Conservation (phyloP, 2,329 filamentous ascomycete genomes). For the Fonsecaea erecta region DNA sequence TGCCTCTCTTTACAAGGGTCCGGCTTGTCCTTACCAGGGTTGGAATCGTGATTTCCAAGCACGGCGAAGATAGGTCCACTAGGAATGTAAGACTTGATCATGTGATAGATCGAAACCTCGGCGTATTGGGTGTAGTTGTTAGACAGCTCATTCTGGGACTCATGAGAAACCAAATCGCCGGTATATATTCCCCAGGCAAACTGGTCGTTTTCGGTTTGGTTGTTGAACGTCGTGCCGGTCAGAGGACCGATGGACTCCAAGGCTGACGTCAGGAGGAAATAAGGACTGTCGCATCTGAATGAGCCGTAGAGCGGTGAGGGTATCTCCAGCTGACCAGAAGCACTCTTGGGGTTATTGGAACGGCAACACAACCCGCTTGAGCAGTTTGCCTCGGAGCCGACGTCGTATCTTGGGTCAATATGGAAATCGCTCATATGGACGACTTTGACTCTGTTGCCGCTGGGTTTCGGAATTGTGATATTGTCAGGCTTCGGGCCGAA, state of each 20-base stretch:
- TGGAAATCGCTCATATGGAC: slow-evolving; percentile 62
- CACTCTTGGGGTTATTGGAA: slow-evolving; percentile 44
- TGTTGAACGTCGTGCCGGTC: slow-evolving; percentile 57
- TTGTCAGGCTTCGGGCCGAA: slow-evolving; percentile 62
- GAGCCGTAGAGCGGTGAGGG: slow-evolving; percentile 61
- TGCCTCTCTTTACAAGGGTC: neutral
- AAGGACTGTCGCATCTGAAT: slow-evolving; percentile 63
- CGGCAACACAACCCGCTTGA: slow-evolving; percentile 59
- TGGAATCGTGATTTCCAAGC: slow-evolving; percentile 63
- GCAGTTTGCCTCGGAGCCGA: slow-evolving; percentile 60
- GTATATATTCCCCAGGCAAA: slow-evolving; percentile 63
- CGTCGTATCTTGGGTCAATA: slow-evolving; percentile 60
- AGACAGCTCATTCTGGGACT: slow-evolving; percentile 57
- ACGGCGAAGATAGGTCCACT: slow-evolving; percentile 61
- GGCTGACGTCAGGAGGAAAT: slow-evolving; percentile 61
- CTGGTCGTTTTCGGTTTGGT: slow-evolving; percentile 45
- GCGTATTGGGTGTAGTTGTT: slow-evolving; percentile 59
- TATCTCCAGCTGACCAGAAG: slow-evolving; percentile 45
- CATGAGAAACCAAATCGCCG: slow-evolving; percentile 62
- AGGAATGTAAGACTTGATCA: slow-evolving; percentile 60
- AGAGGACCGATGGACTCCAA: slow-evolving; percentile 61
- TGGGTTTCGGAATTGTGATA: slow-evolving; percentile 51
- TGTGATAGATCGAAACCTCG: slow-evolving; percentile 58
- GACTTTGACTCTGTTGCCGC: slow-evolving; percentile 61
- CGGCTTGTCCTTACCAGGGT: slow-evolving; percentile 43